These are phyloP conservation scores for Iodosphaeria phyllophila DNA, from an alignment of 2,329 filamentous ascomycete species.

Conservation along the genomic window DNA sequence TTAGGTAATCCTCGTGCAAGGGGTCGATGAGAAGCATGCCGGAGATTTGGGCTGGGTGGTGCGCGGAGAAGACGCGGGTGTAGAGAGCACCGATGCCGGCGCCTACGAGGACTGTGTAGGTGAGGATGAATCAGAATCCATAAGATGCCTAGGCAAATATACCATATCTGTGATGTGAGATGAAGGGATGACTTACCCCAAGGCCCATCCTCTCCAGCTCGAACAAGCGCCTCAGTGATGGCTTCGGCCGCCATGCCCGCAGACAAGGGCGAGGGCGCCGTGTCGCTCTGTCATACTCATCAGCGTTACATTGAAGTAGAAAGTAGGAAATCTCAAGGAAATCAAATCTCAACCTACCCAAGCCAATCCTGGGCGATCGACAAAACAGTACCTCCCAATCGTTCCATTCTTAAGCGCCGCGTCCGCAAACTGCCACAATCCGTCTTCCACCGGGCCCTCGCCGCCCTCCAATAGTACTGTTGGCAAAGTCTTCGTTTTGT, in stretches of 20 bases:
- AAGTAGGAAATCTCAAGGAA: slow-evolving; percentile 1
- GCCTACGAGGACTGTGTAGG: slow-evolving; percentile 45
- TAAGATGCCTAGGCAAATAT: neutral
- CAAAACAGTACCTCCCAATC: slow-evolving; percentile 83
- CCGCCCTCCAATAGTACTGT: slow-evolving; percentile 79
- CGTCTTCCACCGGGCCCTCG: slow-evolving; percentile 59
- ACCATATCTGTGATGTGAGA: too few relatives aligned
- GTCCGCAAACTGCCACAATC: slow-evolving; percentile 65
- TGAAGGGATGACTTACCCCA: slow-evolving; percentile 28
- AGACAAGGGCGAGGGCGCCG: slow-evolving; percentile 81
- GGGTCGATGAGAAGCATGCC: slow-evolving; percentile 78
- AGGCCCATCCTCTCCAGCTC: slow-evolving; percentile 66
- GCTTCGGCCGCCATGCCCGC: slow-evolving; percentile 85
- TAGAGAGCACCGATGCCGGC: slow-evolving; percentile 80
- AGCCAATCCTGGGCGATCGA: slow-evolving; percentile 75
- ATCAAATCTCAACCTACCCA: slow-evolving; percentile 39
- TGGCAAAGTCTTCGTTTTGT: slow-evolving; percentile 41
- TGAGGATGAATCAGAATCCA: neutral
- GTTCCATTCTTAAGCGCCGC: slow-evolving; percentile 59
- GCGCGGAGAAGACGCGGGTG: slow-evolving; percentile 75
- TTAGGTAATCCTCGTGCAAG: slow-evolving; percentile 71
- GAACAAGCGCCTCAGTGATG: slow-evolving; percentile 67
- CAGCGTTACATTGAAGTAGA: too few relatives aligned
- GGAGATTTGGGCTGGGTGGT: slow-evolving; percentile 54
- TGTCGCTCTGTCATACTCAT: slow-evolving; percentile 38